Conservation (phyloP, 495 filamentous ascomycete genomes). For the Penicillium verhagenii region DNA sequence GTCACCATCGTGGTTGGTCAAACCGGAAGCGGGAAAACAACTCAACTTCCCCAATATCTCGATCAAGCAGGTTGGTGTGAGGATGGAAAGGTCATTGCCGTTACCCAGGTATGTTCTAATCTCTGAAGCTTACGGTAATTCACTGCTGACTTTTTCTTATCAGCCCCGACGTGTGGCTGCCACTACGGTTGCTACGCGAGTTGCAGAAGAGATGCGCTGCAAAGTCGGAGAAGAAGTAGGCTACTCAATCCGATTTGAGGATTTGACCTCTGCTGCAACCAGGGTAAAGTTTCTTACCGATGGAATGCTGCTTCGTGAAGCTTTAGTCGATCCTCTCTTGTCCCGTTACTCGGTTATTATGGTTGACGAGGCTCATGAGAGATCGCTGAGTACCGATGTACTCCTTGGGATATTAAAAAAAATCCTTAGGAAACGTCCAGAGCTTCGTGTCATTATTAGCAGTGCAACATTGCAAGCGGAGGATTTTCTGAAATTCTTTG, state of each 20-base stretch:
- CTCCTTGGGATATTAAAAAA: slow-evolving; percentile 94
- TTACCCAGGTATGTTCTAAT: slow-evolving; percentile 73
- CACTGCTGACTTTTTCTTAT: slow-evolving; percentile 18
- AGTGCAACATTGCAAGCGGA: slow-evolving; percentile 94
- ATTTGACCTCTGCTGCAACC: slow-evolving; percentile 83
- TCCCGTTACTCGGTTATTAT: slow-evolving; percentile 96
- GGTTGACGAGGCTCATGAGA: slow-evolving; percentile 98
- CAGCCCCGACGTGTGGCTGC: slow-evolving; percentile 91
- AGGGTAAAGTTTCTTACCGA: slow-evolving; percentile 96
- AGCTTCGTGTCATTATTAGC: slow-evolving; percentile 86
- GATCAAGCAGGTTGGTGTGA: slow-evolving; percentile 87
- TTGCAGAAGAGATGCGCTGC: slow-evolving; percentile 91
- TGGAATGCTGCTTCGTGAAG: slow-evolving; percentile 90
- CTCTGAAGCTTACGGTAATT: slow-evolving; percentile 6
- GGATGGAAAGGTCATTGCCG: slow-evolving; percentile 76
- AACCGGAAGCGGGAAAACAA: slow-evolving; percentile 90
- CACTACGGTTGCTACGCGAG: slow-evolving; percentile 84
- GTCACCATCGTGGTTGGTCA: slow-evolving; percentile 86
- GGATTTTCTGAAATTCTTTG: slow-evolving; percentile 82
- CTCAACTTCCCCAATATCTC: slow-evolving; percentile 84
- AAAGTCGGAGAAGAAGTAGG: slow-evolving; percentile 93
- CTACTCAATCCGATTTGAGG: slow-evolving; percentile 95
- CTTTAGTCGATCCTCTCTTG: slow-evolving; percentile 86
- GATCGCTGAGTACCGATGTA: slow-evolving; percentile 91
- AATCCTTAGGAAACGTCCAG: slow-evolving; percentile 75